phyloP scores from a whole-genome alignment of 345 rosid species.

The Populus nigra region DNA sequence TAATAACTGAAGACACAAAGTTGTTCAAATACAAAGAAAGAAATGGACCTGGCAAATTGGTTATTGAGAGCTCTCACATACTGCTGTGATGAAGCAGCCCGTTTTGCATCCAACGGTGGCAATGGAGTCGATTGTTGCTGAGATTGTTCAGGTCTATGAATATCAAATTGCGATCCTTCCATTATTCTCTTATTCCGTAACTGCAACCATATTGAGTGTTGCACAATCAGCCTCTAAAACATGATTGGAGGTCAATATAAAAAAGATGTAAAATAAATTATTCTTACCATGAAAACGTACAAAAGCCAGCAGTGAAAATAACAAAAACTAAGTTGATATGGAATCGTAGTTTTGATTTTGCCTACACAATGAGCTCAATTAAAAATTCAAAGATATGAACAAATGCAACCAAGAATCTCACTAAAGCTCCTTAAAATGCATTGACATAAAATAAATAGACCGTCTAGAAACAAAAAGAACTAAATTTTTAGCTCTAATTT shows the following conservation, averaged over 20 bases:
- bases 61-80: constrained; percentile 91
- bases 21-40: not conserved
- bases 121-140: constrained; percentile 36
- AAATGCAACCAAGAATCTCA: not conserved
- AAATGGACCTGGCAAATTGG: constrained; percentile 80
- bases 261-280: not conserved
- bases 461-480: not conserved
- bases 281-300: not conserved
- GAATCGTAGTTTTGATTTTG: not conserved
- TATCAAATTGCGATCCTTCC: constrained; percentile 56
- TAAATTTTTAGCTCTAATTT: not conserved
- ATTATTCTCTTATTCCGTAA: constrained; percentile 61
- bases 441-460: not conserved
- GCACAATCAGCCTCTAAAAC: constrained; percentile 11
- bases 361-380: not conserved
- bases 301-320: not conserved
- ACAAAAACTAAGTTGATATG: not conserved
- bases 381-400: not conserved
- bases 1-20: not conserved
- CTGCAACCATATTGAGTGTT: constrained; percentile 39
- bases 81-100: constrained; percentile 69
- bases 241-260: not conserved
- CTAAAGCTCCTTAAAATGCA: not conserved
- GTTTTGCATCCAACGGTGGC: constrained; percentile 44
- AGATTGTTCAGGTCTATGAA: constrained; percentile 49